Percentiles rank a stretch among this genome's conserved stretches.
phyloP scores from a whole-genome alignment of 1,284 basidiomycete species.

The Ustilago lituana region DNA sequence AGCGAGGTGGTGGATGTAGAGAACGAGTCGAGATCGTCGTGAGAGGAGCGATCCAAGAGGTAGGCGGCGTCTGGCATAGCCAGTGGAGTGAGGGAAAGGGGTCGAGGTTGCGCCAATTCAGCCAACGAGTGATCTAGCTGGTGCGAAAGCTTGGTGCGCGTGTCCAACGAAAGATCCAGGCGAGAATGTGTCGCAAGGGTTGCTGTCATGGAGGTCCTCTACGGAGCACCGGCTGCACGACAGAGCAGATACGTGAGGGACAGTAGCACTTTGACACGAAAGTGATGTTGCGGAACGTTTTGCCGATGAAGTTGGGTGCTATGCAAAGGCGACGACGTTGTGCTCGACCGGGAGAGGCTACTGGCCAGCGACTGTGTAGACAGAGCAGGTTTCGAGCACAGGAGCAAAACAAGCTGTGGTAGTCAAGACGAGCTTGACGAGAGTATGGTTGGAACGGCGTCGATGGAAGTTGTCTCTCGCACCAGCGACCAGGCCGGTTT shows the following conservation, averaged over 20 bases:
- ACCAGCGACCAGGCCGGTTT: slow-evolving; percentile 11
- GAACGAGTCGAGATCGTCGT: slow-evolving; percentile 8
- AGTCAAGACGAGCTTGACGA: background rate
- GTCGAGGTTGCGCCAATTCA: background rate
- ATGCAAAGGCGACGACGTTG: background rate
- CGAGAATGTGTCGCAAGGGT: slow-evolving; percentile 2
- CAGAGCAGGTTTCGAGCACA: slow-evolving; percentile 8
- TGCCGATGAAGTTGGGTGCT: too few relatives aligned
- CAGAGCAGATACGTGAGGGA: background rate
- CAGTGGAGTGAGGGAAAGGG: slow-evolving; percentile 2
- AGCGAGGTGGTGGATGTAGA: background rate
- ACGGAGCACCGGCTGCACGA: background rate
- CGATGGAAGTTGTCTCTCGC: slow-evolving; percentile 2
- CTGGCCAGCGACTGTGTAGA: background rate
- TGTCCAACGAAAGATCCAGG: background rate
- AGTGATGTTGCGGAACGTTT: too few relatives aligned
- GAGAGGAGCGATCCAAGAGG: slow-evolving; percentile 7
- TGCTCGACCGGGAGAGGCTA: background rate
- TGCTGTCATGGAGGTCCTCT: slow-evolving; percentile 13
- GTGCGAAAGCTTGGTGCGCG: slow-evolving; percentile 1
- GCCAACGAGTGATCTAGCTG: background rate
- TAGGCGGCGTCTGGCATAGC: slow-evolving; percentile 39
- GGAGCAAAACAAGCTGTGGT: background rate
- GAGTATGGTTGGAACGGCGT: background rate
- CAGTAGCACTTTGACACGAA: background rate